Evolutionary conservation across 2,329 filamentous ascomycete species (phyloP), one percentile per base, ranked within the genome.

Genomic region (Arthrobotrys entomopaga): DNA sequence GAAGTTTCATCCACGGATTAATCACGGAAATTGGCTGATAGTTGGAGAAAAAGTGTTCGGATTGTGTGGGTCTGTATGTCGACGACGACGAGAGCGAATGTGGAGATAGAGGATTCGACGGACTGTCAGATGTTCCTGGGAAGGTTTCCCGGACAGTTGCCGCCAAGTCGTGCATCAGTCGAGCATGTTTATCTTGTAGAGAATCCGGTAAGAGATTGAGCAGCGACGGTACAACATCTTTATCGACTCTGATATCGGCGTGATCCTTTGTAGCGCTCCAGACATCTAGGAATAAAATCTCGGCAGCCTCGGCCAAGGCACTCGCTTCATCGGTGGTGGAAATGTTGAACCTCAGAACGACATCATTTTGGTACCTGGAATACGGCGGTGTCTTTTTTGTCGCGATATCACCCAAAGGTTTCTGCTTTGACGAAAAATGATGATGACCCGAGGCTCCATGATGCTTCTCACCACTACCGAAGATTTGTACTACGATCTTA

Each of bases 321-420:
- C 83, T 82, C 70, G 91, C 89, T 79, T 96, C 91, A 19, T 88
- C 85, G 2, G 85, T 81, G 24, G 86, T 88, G 75, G 86, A 89
- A 65, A 97, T 83, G 79, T 90, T 92, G 85, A 98, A 97, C 43
- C 95, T 89, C 76, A 98, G 83, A 15, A 99, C 92, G n/a, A 97
- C 85, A 81, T 97, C 89, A 76, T 90, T 87, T 75, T 88, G 87
- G 80, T 97, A 97, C 76, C 83, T 77, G 15, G 76, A 77, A 34
- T 77, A 73, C 7, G 54, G 63, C 19, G 54, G 16, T 5, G 43
- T 22, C 38, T 52, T 52, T 26, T 67, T 60, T 19, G 13, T 60
- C 58, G 59, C 38, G 1, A 13, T 13, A 65, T 67, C 40, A n/a
- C 50, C 52, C 8, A 74, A 42, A 20, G 76, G 63, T 24, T 71